A percentile compares a stretch with the other conserved stretches of the same genome.
phyloP scores from a whole-genome alignment of 768 basidiomycete genomes.

The Daedaleopsis nitida region DNA sequence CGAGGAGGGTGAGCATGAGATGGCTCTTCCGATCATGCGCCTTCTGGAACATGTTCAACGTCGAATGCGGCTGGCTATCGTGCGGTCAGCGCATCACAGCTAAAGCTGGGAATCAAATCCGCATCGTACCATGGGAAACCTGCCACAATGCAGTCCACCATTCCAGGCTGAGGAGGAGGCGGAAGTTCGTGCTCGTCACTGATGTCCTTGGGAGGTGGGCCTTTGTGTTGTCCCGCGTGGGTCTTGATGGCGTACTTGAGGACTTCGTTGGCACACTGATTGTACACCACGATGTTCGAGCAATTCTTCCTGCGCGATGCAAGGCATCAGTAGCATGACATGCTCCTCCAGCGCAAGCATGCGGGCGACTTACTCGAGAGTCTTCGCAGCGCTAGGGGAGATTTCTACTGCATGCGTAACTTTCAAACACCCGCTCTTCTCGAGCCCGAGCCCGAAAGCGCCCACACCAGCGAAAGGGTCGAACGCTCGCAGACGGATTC shows the following conservation, averaged over 20 bases:
- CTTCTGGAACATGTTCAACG: slow-evolving; percentile 68
- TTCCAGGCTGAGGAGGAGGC: slow-evolving; percentile 52
- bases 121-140: slow-evolving; percentile 74
- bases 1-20: slow-evolving; percentile 60
- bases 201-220: slow-evolving; percentile 41
- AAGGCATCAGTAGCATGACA: neutral
- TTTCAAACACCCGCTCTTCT: slow-evolving; percentile 53
- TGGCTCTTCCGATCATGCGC: slow-evolving; percentile 70
- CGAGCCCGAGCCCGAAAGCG: slow-evolving; percentile 63
- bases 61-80: slow-evolving; percentile 71
- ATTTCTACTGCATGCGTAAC: slow-evolving; percentile 73
- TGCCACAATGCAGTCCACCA: slow-evolving; percentile 62
- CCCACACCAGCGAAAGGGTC: slow-evolving; percentile 53
- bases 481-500: slow-evolving; percentile 34
- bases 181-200: slow-evolving; percentile 38
- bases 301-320: slow-evolving; percentile 51
- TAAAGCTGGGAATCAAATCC: neutral
- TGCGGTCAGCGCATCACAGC: neutral
- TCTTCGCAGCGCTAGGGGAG: slow-evolving; percentile 71
- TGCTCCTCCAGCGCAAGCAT: neutral
- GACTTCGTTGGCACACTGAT: slow-evolving; percentile 70
- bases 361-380: slow-evolving; percentile 50
- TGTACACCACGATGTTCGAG: slow-evolving; percentile 55
- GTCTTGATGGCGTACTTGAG: slow-evolving; percentile 59
- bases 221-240: slow-evolving; percentile 34